Percentiles rank a stretch among this genome's conserved stretches.
Evolutionary conservation across 345 rosid species (phyloP).

Genomic region (Sonneratia caseolaris): DNA sequence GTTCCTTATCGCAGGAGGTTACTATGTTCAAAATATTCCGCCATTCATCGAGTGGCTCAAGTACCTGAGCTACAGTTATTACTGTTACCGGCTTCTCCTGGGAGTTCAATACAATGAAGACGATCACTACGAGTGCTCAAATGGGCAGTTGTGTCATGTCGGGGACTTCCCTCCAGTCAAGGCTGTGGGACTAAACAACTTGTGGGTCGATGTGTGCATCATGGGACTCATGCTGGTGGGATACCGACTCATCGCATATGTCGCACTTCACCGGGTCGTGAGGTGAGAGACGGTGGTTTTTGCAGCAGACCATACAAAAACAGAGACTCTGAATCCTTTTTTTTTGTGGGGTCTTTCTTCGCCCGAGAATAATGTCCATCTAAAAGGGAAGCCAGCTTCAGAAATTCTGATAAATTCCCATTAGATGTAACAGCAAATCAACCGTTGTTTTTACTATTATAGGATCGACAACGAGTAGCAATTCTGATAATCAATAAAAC

Average conservation of each 20-base stretch:
- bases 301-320: neutral
- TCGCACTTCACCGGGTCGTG: conserved; percentile 69
- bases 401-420: conserved; percentile 25
- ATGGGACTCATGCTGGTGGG: conserved; percentile 95
- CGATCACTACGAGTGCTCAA: conserved; percentile 69
- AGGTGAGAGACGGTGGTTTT: conserved; percentile 23
- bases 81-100: conserved; percentile 89
- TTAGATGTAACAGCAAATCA: conserved; percentile 16
- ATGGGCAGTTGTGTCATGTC: conserved; percentile 62
- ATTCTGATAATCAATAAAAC: conserved; percentile 16
- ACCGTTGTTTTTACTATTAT: conserved; percentile 10
- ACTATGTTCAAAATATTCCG: conserved; percentile 32
- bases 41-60: conserved; percentile 59
- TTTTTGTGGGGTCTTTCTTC: conserved; percentile 27
- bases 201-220: conserved; percentile 77
- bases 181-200: conserved; percentile 65
- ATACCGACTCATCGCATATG: conserved; percentile 72
- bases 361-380: conserved; percentile 39
- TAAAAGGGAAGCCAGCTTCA: conserved; percentile 20
- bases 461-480: conserved; percentile 18
- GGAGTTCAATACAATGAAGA: conserved; percentile 80
- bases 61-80: conserved; percentile 79
- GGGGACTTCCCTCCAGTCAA: conserved; percentile 76
- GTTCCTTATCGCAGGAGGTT: no score
- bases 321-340: conserved; percentile 6